Conservation (phyloP, 2,329 filamentous ascomycete species). For the Colletotrichum sp. region DNA sequence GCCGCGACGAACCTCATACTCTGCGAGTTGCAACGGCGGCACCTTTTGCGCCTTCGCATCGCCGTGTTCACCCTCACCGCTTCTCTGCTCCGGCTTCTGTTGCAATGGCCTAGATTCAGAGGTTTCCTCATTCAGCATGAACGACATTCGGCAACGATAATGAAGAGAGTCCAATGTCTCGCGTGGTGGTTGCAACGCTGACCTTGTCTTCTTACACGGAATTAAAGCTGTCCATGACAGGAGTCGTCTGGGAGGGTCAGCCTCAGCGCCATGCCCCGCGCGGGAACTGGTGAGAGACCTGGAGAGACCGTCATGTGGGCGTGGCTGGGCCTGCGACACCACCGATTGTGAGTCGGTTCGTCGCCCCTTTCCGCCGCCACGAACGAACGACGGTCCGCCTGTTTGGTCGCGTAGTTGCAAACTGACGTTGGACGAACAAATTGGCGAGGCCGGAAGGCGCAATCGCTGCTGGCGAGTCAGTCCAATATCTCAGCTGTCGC, state of each 20-base stretch:
- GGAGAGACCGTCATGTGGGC: slow-evolving; percentile 1
- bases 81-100: background rate
- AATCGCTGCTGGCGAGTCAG: slow-evolving; percentile 10
- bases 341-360: background rate
- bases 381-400: background rate
- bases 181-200: slow-evolving; percentile 20
- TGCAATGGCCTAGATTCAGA: background rate
- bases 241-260: slow-evolving; percentile 8
- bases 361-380: background rate
- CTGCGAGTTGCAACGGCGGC: background rate
- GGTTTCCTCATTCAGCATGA: background rate
- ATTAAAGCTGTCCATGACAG: background rate
- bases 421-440: background rate
- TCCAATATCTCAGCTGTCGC: background rate
- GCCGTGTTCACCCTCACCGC: slow-evolving; percentile 3
- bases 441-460: background rate
- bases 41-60: background rate
- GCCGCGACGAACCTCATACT: slow-evolving; percentile 1
- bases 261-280: slow-evolving; percentile 11
- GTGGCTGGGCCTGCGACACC: background rate
- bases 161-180: slow-evolving; percentile 15
- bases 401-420: background rate
- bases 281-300: slow-evolving; percentile 5
- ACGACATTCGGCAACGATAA: background rate
- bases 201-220: background rate